Evolutionary conservation across 257 asterid species (phyloP).

Genomic region (Anisodus acutangulus): DNA sequence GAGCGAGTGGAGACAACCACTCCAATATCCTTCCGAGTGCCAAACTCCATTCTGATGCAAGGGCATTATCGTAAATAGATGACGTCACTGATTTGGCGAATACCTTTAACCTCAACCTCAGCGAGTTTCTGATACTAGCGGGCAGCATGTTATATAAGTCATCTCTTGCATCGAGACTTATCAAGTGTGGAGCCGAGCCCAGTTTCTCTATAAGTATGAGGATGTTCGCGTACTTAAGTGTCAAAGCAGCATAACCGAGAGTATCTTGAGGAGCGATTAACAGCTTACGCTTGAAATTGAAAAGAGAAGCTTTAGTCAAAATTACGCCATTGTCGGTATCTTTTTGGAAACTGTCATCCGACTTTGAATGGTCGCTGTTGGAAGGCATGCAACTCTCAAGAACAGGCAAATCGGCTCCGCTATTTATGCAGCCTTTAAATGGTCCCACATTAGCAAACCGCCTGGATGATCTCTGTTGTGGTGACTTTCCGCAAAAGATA

Average conservation of each 20-base stretch:
- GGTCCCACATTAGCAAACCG: slow-evolving; percentile 55
- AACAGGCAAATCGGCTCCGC: slow-evolving; percentile 59
- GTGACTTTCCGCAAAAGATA: slow-evolving; percentile 46
- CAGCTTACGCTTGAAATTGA: slow-evolving; percentile 46
- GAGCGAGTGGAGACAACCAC: slow-evolving; percentile 86
- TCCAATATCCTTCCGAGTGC: slow-evolving; percentile 57
- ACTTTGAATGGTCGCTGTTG: slow-evolving; percentile 48
- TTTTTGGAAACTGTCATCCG: slow-evolving; percentile 35
- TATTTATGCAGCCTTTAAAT: slow-evolving; percentile 66
- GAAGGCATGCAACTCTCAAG: slow-evolving; percentile 49
- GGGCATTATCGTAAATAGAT: slow-evolving; percentile 50
- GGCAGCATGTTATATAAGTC: slow-evolving; percentile 84
- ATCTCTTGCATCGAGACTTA: slow-evolving; percentile 72
- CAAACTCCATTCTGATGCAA: slow-evolving; percentile 64
- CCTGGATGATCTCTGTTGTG: slow-evolving; percentile 37
- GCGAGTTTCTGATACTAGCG: slow-evolving; percentile 50
- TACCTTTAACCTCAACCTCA: slow-evolving; percentile 56
- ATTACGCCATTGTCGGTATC: slow-evolving; percentile 29
- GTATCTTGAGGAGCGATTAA: slow-evolving; percentile 51
- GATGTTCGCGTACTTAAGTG: slow-evolving; percentile 72
- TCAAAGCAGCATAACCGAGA: slow-evolving; percentile 69
- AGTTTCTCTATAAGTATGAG: slow-evolving; percentile 69
- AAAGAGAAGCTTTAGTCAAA: slow-evolving; percentile 39
- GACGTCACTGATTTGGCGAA: slow-evolving; percentile 44
- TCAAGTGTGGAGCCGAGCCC: slow-evolving; percentile 61